Base-by-base conservation (phyloP, 2,329 filamentous ascomycete genomes). In the Penicillium sp. region DNA sequence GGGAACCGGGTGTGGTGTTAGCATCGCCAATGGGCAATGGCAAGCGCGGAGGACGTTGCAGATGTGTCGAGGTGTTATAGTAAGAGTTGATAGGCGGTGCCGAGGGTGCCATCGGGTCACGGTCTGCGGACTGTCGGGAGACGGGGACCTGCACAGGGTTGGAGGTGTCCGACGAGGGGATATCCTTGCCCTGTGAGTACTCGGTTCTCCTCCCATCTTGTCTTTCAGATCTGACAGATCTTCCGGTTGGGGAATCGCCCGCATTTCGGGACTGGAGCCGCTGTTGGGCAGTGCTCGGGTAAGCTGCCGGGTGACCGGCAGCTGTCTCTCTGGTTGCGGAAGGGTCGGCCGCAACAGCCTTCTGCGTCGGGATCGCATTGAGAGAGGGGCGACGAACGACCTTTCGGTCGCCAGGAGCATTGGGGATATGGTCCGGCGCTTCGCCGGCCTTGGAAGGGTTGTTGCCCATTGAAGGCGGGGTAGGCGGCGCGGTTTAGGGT, bases 21-120 rank as follows among this genome's bases (percentile, higher is more conserved):
- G 95, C 91, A 76, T 96, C 90, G 64, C 95, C 91, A 63, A 97
- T 96, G 48, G 92, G 92, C 53, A 97, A 82, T 52, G 92, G 92
- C 64, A 97, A 79, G 54, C 92, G 87, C 45, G 92, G 92, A 41
- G 92, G 92, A n/a, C 75, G 66, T 70, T 78, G 69, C 44, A 76
- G 63, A 62, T 76, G 69, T 46, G 72, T 64, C 13, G 70, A 70
- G 5, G 69, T 63, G 48, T 62, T 70, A 59, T 75, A 74, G 57
- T 74, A 74, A 73, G 74, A 76, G 78, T 72, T 81, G 69, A 62
- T 71, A 65, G 69, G 70, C 36, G 74, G 74, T n/a, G 68, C 75
- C 27, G 75, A 76, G 30, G 75, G 70, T 54, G 66, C 63, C 53
- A 70, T 61, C 56, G 63, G 56, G 55, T 71, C 68, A 45, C 62